A percentile compares a stretch with the other conserved stretches of the same genome.
Conservation (phyloP, 257 asterid genomes). For the Cruciata laevipes region DNA sequence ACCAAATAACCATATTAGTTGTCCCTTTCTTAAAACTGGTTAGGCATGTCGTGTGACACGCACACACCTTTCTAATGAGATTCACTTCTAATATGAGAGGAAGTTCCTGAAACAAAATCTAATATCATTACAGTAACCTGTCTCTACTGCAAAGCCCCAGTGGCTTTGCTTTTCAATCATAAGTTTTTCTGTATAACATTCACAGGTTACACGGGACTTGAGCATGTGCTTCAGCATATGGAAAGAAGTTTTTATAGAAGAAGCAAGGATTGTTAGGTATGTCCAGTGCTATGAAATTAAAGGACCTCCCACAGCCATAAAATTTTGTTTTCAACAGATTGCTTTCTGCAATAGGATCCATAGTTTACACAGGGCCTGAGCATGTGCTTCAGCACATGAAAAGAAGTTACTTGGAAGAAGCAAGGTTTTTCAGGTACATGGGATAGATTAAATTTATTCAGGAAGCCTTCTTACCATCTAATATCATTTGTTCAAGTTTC, state of each 20-base stretch:
- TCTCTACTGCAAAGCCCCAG: background rate
- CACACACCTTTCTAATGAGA: background rate
- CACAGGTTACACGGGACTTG: background rate
- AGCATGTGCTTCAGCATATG: background rate
- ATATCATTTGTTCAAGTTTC: background rate
- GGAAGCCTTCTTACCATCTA: constrained; percentile 5
- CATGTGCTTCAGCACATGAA: background rate
- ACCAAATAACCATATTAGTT: background rate
- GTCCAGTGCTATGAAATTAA: background rate
- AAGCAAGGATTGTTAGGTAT: background rate
- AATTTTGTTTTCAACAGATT: background rate
- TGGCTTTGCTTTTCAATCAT: background rate
- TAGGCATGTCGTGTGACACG: background rate
- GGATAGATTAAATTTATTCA: background rate
- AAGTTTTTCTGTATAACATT: background rate
- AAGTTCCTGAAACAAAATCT: background rate
- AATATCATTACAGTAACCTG: background rate
- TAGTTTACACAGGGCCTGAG: background rate
- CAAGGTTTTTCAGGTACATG: background rate
- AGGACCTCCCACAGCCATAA: background rate
- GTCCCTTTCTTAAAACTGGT: background rate
- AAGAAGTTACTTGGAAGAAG: background rate
- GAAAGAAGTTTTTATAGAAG: background rate
- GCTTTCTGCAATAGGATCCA: background rate
- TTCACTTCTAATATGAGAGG: background rate